phyloP scores from a whole-genome alignment of 495 filamentous ascomycete species.

The Barbatosphaeria neglecta region DNA sequence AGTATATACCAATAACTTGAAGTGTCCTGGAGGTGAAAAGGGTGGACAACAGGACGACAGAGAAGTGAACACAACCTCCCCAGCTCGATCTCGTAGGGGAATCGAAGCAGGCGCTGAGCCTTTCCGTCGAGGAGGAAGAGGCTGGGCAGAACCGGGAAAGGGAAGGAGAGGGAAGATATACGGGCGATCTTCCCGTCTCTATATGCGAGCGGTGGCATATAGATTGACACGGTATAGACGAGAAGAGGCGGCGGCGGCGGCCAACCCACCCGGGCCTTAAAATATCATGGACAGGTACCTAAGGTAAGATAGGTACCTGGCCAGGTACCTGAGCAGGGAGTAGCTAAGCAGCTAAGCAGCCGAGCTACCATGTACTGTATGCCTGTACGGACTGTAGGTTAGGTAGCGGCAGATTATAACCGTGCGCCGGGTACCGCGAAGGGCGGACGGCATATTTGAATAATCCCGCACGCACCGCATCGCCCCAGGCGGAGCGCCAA shows the following conservation, averaged over 20 bases:
- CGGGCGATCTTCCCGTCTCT: not conserved
- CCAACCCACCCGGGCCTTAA: not conserved
- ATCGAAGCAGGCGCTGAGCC: not conserved
- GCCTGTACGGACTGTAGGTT: too few species aligned
- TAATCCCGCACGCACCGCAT: constrained; percentile 1
- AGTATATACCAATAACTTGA: too few species aligned
- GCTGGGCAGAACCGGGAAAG: not conserved
- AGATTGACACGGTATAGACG: not conserved
- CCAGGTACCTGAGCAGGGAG: too few species aligned
- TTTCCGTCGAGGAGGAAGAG: not conserved
- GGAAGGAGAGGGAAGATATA: not conserved
- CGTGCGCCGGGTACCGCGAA: not conserved
- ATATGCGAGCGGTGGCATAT: constrained; percentile 1
- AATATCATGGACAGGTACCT: not conserved
- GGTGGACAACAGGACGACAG: too few species aligned
- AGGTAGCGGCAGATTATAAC: constrained; percentile 1
- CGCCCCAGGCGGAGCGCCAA: not conserved
- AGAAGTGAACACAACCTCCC: not conserved
- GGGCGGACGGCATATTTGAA: not conserved
- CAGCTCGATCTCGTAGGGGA: not conserved
- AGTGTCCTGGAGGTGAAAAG: too few species aligned
- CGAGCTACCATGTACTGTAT: too few species aligned
- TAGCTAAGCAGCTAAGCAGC: too few species aligned
- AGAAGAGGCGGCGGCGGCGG: not conserved
- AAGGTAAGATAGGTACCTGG: too few species aligned